A percentile compares a stretch with the other conserved stretches of the same genome.
Conservation (phyloP, 2,329 filamentous ascomycete genomes). For the Nothophoma quercina region DNA sequence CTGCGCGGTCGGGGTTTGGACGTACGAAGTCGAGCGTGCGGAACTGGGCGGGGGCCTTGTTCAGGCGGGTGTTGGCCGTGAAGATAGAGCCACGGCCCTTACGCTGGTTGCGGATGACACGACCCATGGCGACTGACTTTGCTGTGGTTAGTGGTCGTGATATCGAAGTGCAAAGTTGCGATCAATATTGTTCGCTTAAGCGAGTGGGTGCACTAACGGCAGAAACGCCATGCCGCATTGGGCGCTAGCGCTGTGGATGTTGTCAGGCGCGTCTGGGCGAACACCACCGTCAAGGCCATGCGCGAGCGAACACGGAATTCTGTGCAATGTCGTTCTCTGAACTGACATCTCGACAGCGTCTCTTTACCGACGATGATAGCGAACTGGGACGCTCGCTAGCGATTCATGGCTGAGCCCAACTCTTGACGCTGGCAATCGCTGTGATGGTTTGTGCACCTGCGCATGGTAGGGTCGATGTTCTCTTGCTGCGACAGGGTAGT, state of each 20-base stretch:
- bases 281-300: not conserved
- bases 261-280: not conserved
- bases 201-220: constrained; percentile 1
- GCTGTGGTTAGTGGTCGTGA: constrained; percentile 25
- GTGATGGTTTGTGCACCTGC: too few species aligned
- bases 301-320: not conserved
- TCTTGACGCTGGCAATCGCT: too few species aligned
- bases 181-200: constrained; percentile 8
- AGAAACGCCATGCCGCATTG: not conserved
- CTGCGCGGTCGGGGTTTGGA: constrained; percentile 22
- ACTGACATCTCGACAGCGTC: too few species aligned
- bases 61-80: constrained; percentile 72
- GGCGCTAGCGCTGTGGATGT: not conserved
- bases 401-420: too few species aligned
- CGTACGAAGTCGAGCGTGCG: constrained; percentile 86
- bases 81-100: constrained; percentile 77
- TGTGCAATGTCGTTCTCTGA: too few species aligned
- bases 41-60: constrained; percentile 96
- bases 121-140: constrained; percentile 60
- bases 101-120: constrained; percentile 80
- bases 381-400: too few species aligned
- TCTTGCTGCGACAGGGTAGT: too few species aligned
- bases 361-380: too few species aligned
- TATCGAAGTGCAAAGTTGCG: not conserved
- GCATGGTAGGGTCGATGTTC: too few species aligned